Percentiles rank a stretch among this genome's conserved stretches.
Evolutionary conservation across 2,329 filamentous ascomycete genomes (phyloP).

Genomic region (Curvularia verruculosa): DNA sequence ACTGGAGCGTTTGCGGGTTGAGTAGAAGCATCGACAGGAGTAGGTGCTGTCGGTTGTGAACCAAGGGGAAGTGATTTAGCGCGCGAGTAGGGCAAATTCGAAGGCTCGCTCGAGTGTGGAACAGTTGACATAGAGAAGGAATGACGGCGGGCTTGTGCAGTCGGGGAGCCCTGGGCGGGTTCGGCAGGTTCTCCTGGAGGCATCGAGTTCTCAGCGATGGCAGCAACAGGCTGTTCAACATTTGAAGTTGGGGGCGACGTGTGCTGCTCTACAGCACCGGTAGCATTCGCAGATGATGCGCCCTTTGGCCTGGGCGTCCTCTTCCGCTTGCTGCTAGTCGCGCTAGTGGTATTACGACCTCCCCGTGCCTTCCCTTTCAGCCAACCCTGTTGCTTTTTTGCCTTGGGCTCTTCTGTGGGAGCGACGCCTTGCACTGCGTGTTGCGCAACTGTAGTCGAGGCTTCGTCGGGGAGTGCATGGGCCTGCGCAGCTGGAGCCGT

Average conservation of each 20-base stretch:
- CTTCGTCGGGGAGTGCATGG: constrained; percentile 51
- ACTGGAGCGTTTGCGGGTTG: constrained; percentile 18
- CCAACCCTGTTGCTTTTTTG: constrained; percentile 50
- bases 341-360: constrained; percentile 41
- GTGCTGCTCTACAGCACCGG: constrained; percentile 35
- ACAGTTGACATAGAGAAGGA: constrained; percentile 34
- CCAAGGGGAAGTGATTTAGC: constrained; percentile 44
- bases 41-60: constrained; percentile 18
- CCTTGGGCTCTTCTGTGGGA: constrained; percentile 36
- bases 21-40: constrained; percentile 14
- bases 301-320: constrained; percentile 46
- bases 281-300: constrained; percentile 21
- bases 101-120: constrained; percentile 10
- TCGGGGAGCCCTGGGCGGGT: constrained; percentile 6
- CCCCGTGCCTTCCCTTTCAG: constrained; percentile 56
- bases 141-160: constrained; percentile 34
- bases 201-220: constrained; percentile 9
- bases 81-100: constrained; percentile 20
- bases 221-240: constrained; percentile 29
- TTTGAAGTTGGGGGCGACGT: constrained; percentile 45
- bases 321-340: constrained; percentile 48
- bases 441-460: constrained; percentile 15
- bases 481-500: constrained; percentile 41
- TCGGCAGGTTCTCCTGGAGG: constrained; percentile 17
- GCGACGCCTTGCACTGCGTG: constrained; percentile 19